Evolutionary conservation across 331 rosid genomes (phyloP).

Genomic region (Dryas integrifolia): DNA sequence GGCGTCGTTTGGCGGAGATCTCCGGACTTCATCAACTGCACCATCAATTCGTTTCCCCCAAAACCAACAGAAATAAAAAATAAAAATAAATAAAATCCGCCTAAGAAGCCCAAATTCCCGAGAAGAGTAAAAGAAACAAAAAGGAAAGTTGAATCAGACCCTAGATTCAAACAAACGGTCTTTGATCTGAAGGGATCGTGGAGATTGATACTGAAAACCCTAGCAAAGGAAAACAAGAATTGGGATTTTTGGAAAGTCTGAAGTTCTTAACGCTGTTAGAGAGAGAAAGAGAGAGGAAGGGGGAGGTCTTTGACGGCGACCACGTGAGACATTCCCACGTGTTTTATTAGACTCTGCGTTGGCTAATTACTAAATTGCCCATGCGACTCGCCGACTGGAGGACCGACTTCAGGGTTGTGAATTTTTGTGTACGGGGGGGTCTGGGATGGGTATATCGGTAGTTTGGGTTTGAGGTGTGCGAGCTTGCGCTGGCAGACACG

Average conservation of each 20-base stretch:
- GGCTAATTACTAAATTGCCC: not conserved
- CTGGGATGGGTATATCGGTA: slow-evolving; percentile 17
- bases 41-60: slow-evolving; percentile 36
- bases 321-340: slow-evolving; percentile 37
- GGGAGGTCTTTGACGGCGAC: slow-evolving; percentile 32
- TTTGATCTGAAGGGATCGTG: slow-evolving; percentile 14
- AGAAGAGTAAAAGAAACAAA: not conserved
- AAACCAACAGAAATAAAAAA: not conserved
- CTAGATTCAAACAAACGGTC: not conserved
- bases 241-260: slow-evolving; percentile 6
- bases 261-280: slow-evolving; percentile 23
- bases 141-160: slow-evolving; percentile 12
- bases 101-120: not conserved
- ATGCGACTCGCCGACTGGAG: too few species aligned
- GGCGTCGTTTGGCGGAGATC: slow-evolving; percentile 35
- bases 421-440: too few species aligned
- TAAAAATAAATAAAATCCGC: not conserved
- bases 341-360: not conserved
- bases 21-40: slow-evolving; percentile 63
- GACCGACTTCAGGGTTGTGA: too few species aligned
- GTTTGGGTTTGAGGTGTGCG: not conserved
- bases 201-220: slow-evolving; percentile 38
- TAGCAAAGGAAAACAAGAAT: not conserved
- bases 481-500: slow-evolving; percentile 30
- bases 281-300: not conserved